These are phyloP conservation scores for Phytophthora cryptogea DNA, from an alignment of 352 stramenopile genomes.

Conservation along the genomic window DNA sequence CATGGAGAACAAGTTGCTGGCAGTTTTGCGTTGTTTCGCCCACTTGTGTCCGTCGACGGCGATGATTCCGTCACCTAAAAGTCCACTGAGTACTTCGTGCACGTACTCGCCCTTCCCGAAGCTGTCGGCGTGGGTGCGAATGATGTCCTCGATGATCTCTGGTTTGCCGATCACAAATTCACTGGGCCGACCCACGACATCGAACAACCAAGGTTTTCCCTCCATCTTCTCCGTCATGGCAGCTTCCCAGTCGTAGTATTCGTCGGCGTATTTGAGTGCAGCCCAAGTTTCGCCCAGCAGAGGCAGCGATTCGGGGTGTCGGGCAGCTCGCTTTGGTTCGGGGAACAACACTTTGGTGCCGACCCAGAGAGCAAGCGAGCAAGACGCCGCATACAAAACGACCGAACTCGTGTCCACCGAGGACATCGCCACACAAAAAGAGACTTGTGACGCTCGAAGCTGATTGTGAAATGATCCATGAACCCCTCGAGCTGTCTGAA, in stretches of 20 bases:
- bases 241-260: conserved; percentile 40
- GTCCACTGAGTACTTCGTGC: conserved; percentile 32
- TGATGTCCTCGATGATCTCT: conserved; percentile 40
- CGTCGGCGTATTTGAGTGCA: conserved; percentile 23
- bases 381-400: conserved; percentile 19
- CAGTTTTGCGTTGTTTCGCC: conserved; percentile 54
- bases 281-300: conserved; percentile 25
- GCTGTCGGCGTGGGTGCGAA: conserved; percentile 40
- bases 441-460: conserved; percentile 1
- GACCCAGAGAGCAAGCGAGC: conserved; percentile 20
- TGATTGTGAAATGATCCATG: conserved; percentile 14
- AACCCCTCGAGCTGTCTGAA: not conserved
- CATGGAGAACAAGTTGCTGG: conserved; percentile 53
- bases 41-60: conserved; percentile 42
- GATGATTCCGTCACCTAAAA: conserved; percentile 50
- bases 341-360: conserved; percentile 16
- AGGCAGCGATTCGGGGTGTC: conserved; percentile 22
- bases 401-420: conserved; percentile 4
- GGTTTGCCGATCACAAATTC: conserved; percentile 32
- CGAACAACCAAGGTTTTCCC: conserved; percentile 34
- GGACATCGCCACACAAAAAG: not conserved
- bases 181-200: conserved; percentile 27
- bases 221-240: conserved; percentile 28
- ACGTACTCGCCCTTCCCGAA: conserved; percentile 47
- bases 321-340: conserved; percentile 24